Conservation (phyloP, 441 rosid species). For the Dalechampia spathulata region DNA sequence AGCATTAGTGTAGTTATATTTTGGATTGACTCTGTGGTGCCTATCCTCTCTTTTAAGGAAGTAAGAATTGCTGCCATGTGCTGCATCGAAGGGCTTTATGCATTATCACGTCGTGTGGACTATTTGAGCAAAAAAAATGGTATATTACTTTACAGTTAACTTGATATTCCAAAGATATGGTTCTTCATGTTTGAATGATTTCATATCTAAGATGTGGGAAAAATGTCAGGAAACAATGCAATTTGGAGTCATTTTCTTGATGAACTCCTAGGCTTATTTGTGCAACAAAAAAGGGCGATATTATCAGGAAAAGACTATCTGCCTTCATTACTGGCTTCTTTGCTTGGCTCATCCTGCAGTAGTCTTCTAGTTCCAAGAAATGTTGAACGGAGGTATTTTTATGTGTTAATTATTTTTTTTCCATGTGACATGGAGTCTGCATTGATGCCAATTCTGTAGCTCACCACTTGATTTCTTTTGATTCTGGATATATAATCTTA, state of each 20-base stretch:
- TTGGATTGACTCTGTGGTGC: conserved; percentile 7
- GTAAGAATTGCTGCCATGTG: conserved; percentile 66
- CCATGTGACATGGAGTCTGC: neutral
- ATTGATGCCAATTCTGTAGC: neutral
- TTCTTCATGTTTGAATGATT: conserved; percentile 6
- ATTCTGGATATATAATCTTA: neutral
- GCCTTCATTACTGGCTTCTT: conserved; percentile 63
- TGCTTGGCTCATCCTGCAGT: conserved; percentile 57
- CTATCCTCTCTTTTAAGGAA: conserved; percentile 43
- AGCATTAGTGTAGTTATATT: no score
- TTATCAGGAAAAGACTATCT: conserved; percentile 76
- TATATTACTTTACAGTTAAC: conserved; percentile 28
- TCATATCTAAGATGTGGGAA: conserved; percentile 14
- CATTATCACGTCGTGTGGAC: conserved; percentile 52
- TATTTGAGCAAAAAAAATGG: conserved; percentile 88
- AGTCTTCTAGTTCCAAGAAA: conserved; percentile 63
- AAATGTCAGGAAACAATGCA: conserved; percentile 61
- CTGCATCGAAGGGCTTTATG: conserved; percentile 63
- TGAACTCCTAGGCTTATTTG: conserved; percentile 68
- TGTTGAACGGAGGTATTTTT: conserved; percentile 62
- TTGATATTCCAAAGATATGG: neutral
- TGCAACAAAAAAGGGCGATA: conserved; percentile 75
- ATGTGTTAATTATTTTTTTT: neutral
- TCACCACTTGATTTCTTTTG: neutral
- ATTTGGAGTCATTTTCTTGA: conserved; percentile 61